phyloP scores from a whole-genome alignment of 2,329 filamentous ascomycete species.

The Fusarium sp. region DNA sequence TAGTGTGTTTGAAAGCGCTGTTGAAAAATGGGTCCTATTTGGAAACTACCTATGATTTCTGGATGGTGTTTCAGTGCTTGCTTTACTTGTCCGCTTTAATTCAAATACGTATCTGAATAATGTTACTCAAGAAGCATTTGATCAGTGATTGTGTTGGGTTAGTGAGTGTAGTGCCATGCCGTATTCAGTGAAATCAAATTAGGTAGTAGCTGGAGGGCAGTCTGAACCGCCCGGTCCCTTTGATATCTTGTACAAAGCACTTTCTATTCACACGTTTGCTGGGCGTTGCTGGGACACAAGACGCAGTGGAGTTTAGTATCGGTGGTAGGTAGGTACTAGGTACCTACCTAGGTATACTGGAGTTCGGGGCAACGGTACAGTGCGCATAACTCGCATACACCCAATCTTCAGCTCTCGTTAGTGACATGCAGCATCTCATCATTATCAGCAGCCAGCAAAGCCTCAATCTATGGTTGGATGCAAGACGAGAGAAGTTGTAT shows the following conservation, averaged over 20 bases:
- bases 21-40: slow-evolving; percentile 21
- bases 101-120: not conserved
- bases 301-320: slow-evolving; percentile 11
- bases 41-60: not conserved
- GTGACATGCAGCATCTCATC: slow-evolving; percentile 16
- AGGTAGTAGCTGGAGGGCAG: not conserved
- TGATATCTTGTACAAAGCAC: not conserved
- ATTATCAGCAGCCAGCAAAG: slow-evolving; percentile 17
- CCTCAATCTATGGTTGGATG: slow-evolving; percentile 23
- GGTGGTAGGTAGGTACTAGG: too few species aligned
- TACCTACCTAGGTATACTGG: too few species aligned
- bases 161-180: slow-evolving; percentile 2
- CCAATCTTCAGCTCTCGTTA: slow-evolving; percentile 3
- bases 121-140: not conserved
- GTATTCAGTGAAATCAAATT: slow-evolving; percentile 2
- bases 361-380: slow-evolving; percentile 20
- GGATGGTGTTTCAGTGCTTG: not conserved
- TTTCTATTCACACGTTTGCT: not conserved
- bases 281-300: slow-evolving; percentile 26
- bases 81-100: not conserved
- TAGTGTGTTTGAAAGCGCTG: slow-evolving; percentile 9
- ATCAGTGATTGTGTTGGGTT: not conserved
- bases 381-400: slow-evolving; percentile 13
- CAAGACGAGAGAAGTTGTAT: slow-evolving; percentile 11
- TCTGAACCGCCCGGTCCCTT: not conserved